Evolutionary conservation across 2,329 filamentous ascomycete species (phyloP).

Genomic region (Colletotrichum plurivorum): DNA sequence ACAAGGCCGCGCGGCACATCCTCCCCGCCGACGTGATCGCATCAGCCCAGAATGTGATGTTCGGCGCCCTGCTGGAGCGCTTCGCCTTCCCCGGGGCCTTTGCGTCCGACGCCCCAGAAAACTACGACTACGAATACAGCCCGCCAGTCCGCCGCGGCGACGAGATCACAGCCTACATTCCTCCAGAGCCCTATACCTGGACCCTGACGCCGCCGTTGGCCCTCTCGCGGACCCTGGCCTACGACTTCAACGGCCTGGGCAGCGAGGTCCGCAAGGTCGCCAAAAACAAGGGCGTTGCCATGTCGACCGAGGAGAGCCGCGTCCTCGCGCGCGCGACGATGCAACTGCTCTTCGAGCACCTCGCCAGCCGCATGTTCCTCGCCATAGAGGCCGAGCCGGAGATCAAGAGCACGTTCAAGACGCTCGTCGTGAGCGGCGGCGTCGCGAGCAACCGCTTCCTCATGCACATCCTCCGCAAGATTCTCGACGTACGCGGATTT

Average conservation of each 20-base stretch:
- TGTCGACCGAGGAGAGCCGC: conserved; percentile 73
- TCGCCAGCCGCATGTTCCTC: conserved; percentile 81
- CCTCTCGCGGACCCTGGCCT: conserved; percentile 70
- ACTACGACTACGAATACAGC: conserved; percentile 62
- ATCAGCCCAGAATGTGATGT: conserved; percentile 76
- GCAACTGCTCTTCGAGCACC: conserved; percentile 88
- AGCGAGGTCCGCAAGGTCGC: conserved; percentile 73
- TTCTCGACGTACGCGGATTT: conserved; percentile 77
- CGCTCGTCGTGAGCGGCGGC: conserved; percentile 88
- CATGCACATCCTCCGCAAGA: conserved; percentile 71
- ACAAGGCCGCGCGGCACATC: conserved; percentile 86
- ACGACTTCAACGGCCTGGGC: conserved; percentile 82
- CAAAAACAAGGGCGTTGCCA: conserved; percentile 53
- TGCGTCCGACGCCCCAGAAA: conserved; percentile 11
- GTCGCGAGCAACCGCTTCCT: conserved; percentile 90
- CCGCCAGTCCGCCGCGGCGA: conserved; percentile 71
- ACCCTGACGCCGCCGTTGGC: conserved; percentile 76
- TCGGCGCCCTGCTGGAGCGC: conserved; percentile 82
- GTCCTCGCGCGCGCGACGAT: conserved; percentile 81
- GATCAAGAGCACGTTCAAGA: conserved; percentile 56
- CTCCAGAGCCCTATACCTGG: conserved; percentile 69
- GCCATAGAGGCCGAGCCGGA: conserved; percentile 64
- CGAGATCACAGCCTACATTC: conserved; percentile 64
- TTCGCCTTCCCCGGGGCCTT: conserved; percentile 77
- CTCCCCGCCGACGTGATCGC: conserved; percentile 74